These are phyloP conservation scores for Fusarium sp. DNA, from an alignment of 2,329 filamentous ascomycete species.

Conservation along the genomic window DNA sequence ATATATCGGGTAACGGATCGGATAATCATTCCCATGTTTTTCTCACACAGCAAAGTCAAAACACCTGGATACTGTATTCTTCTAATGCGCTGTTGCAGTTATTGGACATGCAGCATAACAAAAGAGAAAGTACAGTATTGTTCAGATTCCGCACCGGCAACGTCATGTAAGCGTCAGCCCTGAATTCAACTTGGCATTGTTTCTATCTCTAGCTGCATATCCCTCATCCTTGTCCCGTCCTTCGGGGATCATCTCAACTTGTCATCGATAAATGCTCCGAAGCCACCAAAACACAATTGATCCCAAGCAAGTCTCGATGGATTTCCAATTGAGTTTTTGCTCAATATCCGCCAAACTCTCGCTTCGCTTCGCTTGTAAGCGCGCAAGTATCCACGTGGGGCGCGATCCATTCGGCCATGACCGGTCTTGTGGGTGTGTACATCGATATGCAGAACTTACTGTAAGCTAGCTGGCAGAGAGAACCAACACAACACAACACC, in stretches of 20 bases:
- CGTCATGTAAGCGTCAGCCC: conserved; percentile 44
- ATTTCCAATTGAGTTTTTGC: conserved; percentile 33
- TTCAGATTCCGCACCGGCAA: background rate
- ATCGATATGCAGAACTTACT: background rate
- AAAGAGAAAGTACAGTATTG: background rate
- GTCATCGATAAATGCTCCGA: conserved; percentile 26
- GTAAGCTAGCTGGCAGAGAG: background rate
- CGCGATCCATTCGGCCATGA: conserved; percentile 41
- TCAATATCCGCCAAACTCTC: conserved; percentile 27
- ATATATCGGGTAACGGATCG: conserved; percentile 39
- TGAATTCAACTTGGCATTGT: conserved; percentile 11
- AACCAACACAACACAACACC: conserved; percentile 10
- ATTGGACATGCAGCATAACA: background rate
- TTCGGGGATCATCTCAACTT: conserved; percentile 20
- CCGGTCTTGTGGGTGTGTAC: conserved; percentile 29
- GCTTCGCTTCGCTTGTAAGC: conserved; percentile 41
- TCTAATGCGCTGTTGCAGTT: conserved; percentile 10
- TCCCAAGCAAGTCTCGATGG: background rate
- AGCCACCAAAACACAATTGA: conserved; percentile 4
- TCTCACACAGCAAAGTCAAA: conserved; percentile 1
- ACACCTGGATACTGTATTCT: background rate
- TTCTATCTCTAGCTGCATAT: background rate
- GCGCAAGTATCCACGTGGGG: conserved; percentile 45
- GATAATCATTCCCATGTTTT: conserved; percentile 26
- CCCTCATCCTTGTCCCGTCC: conserved; percentile 1